Base-by-base conservation (phyloP, 257 asterid species). In the Ajuga chamaepitys region DNA sequence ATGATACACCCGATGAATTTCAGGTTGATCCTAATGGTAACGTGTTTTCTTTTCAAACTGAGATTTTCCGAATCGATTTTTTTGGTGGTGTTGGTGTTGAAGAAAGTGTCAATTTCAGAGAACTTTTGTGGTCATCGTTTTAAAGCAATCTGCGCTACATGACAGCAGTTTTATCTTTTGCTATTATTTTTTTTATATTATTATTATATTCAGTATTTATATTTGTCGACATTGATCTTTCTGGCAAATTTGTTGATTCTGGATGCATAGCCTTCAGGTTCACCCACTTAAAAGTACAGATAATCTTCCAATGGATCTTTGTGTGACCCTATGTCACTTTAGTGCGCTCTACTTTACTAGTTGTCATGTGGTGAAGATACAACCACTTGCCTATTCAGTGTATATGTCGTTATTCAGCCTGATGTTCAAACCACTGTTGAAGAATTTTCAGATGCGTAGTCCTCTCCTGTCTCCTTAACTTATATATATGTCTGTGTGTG, bases 21-120 rank as follows among this genome's bases (percentile, higher is more conserved):
- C 82, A 67, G 40, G 71, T 55, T 64, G 82, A 77, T 50, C 70
- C 77, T 60, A 67, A 74, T 47, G 89, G 89, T 80, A 84, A 74
- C 51, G 35, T 22, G 3, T 32, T 54, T 60, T 21, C 46, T 50
- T 66, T 41, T 10, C 45, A 13, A 14, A 14, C 62, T 37, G 34
- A 42, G 30, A 7, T 62, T 64, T 26, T 48, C 1, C 22, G 44
- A 14, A 24, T 17, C 30, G 17, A 59, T 48, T 17, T 25, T 50
- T 32, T 22, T 10, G 11, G 24, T 67, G 25, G 7, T 12, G 34
- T 12, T 32, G 7, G 1, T 41, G 42, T 20, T 48, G 50, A 37
- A 26, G 18, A 32, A 21, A 17, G 10, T 28, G 26, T 26, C 5
- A 44, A n/a, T 16, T 44, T 44, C 13, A 20, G 35, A 9, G 34